phyloP scores from a whole-genome alignment of 129 eudicot species.

The Centaurea solstitialis region DNA sequence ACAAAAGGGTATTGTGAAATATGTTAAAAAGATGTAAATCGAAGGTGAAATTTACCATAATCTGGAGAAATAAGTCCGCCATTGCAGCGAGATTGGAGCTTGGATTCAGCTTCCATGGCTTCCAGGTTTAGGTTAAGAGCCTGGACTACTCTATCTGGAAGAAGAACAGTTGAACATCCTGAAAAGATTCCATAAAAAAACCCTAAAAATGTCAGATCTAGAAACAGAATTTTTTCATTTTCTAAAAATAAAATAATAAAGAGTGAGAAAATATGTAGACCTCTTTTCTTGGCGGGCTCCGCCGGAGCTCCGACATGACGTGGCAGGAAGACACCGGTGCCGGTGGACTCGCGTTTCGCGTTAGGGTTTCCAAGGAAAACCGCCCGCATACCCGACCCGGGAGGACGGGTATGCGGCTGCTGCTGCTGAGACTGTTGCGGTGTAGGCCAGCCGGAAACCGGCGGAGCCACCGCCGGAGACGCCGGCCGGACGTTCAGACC shows the following conservation, averaged over 20 bases:
- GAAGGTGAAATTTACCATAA: constrained; percentile 32
- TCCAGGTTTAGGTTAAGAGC: constrained; percentile 66
- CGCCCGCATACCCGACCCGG: constrained; percentile 76
- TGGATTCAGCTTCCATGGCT: constrained; percentile 38
- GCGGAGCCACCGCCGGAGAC: constrained; percentile 30
- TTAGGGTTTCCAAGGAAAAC: constrained; percentile 61
- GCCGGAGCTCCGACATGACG: constrained; percentile 57
- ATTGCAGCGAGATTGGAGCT: constrained; percentile 31
- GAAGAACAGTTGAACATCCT: constrained; percentile 66
- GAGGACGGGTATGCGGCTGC: constrained; percentile 30
- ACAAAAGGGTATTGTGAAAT: neutral
- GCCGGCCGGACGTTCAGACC: constrained; percentile 11
- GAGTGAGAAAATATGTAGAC: constrained; percentile 9
- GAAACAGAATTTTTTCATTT: neutral
- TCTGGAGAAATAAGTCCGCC: constrained; percentile 21
- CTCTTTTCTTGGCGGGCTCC: constrained; percentile 63
- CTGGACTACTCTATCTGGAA: constrained; percentile 78
- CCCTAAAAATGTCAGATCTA: constrained; percentile 20
- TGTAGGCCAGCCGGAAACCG: constrained; percentile 68
- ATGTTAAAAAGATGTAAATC: too few species aligned
- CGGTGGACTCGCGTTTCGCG: constrained; percentile 60
- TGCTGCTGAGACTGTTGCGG: constrained; percentile 53
- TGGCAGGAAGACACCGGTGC: constrained; percentile 91
- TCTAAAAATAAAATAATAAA: neutral
- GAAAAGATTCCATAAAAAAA: neutral